A percentile compares a stretch with the other conserved stretches of the same genome.
Evolutionary conservation across 2,329 filamentous ascomycete genomes (phyloP).

Genomic region (Blumeria graminis): DNA sequence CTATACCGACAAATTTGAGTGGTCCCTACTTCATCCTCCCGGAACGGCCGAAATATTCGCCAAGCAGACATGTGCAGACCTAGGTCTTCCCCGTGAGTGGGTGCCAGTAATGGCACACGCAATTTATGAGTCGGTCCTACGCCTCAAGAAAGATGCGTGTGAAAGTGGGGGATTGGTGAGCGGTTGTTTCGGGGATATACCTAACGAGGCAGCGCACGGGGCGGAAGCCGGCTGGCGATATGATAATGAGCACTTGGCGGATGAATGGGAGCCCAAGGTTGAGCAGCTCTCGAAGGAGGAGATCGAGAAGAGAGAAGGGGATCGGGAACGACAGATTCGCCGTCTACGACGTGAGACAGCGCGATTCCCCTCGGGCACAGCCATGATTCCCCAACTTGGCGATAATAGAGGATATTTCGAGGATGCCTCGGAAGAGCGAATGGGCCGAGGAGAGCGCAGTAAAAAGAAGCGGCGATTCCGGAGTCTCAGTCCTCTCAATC

Average conservation of each 20-base stretch:
- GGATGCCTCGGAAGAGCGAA: slow-evolving; percentile 43
- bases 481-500: slow-evolving; percentile 59
- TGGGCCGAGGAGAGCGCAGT: slow-evolving; percentile 75
- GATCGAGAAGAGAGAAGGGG: slow-evolving; percentile 88
- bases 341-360: slow-evolving; percentile 76
- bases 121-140: slow-evolving; percentile 84
- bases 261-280: slow-evolving; percentile 65
- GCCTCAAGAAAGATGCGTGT: slow-evolving; percentile 86
- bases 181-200: slow-evolving; percentile 48
- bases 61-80: slow-evolving; percentile 73
- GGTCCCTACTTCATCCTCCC: slow-evolving; percentile 79
- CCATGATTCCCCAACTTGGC: slow-evolving; percentile 41
- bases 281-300: slow-evolving; percentile 70
- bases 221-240: slow-evolving; percentile 80
- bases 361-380: slow-evolving; percentile 66
- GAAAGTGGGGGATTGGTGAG: slow-evolving; percentile 73
- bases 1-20: slow-evolving; percentile 94
- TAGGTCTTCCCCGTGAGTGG: slow-evolving; percentile 82
- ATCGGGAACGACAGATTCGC: slow-evolving; percentile 75
- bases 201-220: slow-evolving; percentile 73
- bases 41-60: slow-evolving; percentile 85
- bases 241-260: slow-evolving; percentile 69
- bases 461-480: slow-evolving; percentile 91
- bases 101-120: slow-evolving; percentile 82
- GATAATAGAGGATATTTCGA: slow-evolving; percentile 23